Evolutionary conservation across 2,329 filamentous ascomycete genomes (phyloP).

Genomic region (Alternaria postmessia): DNA sequence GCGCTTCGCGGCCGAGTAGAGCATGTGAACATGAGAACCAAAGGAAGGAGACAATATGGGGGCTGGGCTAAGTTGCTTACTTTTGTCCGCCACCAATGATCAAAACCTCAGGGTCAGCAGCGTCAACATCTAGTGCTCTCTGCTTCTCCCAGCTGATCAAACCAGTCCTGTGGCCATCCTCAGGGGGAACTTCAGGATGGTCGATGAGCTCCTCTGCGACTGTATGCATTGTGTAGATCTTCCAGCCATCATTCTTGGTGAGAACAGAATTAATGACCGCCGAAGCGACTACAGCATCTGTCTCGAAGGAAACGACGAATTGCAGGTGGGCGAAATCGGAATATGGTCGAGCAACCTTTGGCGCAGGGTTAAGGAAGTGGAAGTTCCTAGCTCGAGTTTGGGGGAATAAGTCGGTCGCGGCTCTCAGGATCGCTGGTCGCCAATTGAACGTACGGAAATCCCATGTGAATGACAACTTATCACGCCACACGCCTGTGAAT

Average conservation of each 20-base stretch:
- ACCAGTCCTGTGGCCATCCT: slow-evolving; percentile 15
- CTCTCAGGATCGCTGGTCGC: slow-evolving; percentile 9
- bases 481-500: slow-evolving; percentile 15
- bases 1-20: too few relatives aligned
- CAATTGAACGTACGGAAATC: slow-evolving; percentile 19
- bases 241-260: slow-evolving; percentile 15
- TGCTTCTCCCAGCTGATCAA: slow-evolving; percentile 15
- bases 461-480: slow-evolving; percentile 18
- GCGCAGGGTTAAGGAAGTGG: too few relatives aligned
- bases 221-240: slow-evolving; percentile 15
- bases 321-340: slow-evolving; percentile 11
- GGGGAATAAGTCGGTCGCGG: slow-evolving; percentile 13
- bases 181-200: slow-evolving; percentile 8
- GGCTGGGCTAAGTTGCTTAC: slow-evolving; percentile 4
- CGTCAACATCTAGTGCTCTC: slow-evolving; percentile 10
- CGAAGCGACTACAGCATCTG: slow-evolving; percentile 13
- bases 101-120: slow-evolving; percentile 16
- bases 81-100: slow-evolving; percentile 35
- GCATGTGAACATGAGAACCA: too few relatives aligned
- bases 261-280: slow-evolving; percentile 13
- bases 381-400: slow-evolving; percentile 2
- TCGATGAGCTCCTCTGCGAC: slow-evolving; percentile 14
- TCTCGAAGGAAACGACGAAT: slow-evolving; percentile 17
- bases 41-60: too few relatives aligned
- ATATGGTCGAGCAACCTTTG: slow-evolving; percentile 14